Base-by-base conservation (phyloP, 208 protist species). In the Trypanosoma theileri region DNA sequence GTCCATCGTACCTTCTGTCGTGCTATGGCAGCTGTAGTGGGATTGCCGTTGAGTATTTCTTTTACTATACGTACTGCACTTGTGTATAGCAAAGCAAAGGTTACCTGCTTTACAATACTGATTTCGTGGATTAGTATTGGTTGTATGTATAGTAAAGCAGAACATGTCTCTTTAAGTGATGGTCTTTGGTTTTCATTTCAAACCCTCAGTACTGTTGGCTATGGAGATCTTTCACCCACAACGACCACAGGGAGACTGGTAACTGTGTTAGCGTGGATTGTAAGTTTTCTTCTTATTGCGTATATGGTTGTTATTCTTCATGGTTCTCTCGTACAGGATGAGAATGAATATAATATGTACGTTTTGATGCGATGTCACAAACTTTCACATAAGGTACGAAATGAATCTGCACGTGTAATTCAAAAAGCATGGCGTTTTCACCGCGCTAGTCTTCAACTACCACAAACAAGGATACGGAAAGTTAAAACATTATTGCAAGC, bases 181-280 rank as follows among this genome's bases (percentile, higher is more conserved):
- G 81, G 73, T 28, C n/a, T 92, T 31, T 95, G 87, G 86, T 92
- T 88, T 66, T 76, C 77, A 35, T 93, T 93, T 53, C 82, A 93
- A 71, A 82, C 89, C 6, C 64, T 93, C 51, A 66, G 83, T 50
- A 92, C 87, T 26, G 63, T 95, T 21, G 87, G 87, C 24, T 93
- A 93, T 73, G 86, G 89, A 55, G 87, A 95, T 77, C 59, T 83
- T 55, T 84, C 85, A 42, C 83, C 89, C 7, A 48, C 75, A 42
- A 88, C 77, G 7, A 53, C 79, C 22, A 46, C 69, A 14, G 87
- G 85, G 31, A 74, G 80, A 35, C 45, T 74, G 17, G 79, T 95
- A 22, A 64, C 65, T 42, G 63, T 80, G 41, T 69, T 91, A 24
- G 76, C 79, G 64, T 88, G 81, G 75, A 13, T 71, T 31, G 52